These are phyloP conservation scores for Fusarium sp. DNA, from an alignment of 2,329 filamentous ascomycete genomes.

Conservation along the genomic window DNA sequence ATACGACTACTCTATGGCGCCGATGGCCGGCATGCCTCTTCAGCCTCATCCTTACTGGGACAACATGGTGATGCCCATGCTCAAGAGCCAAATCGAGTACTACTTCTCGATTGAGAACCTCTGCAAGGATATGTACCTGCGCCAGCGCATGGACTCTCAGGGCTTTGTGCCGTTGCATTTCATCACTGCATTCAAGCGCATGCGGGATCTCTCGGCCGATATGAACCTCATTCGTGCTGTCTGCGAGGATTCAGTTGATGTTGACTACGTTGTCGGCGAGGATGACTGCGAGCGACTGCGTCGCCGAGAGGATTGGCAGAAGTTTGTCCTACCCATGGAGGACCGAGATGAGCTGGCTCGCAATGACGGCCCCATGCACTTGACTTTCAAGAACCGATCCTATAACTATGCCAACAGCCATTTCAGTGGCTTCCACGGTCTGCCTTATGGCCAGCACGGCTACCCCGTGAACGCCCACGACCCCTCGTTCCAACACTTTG, in stretches of 20 bases:
- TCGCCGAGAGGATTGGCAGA: constrained; percentile 79
- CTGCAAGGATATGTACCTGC: constrained; percentile 90
- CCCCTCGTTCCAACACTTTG: constrained; percentile 45
- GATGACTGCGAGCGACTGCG: constrained; percentile 86
- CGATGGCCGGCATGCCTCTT: constrained; percentile 53
- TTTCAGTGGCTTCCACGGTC: constrained; percentile 48
- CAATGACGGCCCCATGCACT: constrained; percentile 71
- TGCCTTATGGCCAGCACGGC: constrained; percentile 48
- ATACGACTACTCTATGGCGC: constrained; percentile 56
- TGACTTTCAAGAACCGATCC: constrained; percentile 52
- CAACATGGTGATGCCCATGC: constrained; percentile 59
- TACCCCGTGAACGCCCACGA: constrained; percentile 46
- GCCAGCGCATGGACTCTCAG: constrained; percentile 93
- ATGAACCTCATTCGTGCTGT: constrained; percentile 79
- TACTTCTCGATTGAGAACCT: constrained; percentile 98
- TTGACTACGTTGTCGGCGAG: constrained; percentile 81
- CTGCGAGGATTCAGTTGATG: constrained; percentile 76
- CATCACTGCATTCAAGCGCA: constrained; percentile 87
- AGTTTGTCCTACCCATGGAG: constrained; percentile 79
- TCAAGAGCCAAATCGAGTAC: constrained; percentile 78
- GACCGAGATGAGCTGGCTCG: constrained; percentile 80
- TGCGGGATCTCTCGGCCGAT: constrained; percentile 63
- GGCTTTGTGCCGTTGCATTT: constrained; percentile 87
- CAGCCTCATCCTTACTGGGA: constrained; percentile 62
- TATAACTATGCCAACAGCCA: constrained; percentile 45